Evolutionary conservation across 2,329 filamentous ascomycete genomes (phyloP).

Genomic region (Sordariomycetes sp.): DNA sequence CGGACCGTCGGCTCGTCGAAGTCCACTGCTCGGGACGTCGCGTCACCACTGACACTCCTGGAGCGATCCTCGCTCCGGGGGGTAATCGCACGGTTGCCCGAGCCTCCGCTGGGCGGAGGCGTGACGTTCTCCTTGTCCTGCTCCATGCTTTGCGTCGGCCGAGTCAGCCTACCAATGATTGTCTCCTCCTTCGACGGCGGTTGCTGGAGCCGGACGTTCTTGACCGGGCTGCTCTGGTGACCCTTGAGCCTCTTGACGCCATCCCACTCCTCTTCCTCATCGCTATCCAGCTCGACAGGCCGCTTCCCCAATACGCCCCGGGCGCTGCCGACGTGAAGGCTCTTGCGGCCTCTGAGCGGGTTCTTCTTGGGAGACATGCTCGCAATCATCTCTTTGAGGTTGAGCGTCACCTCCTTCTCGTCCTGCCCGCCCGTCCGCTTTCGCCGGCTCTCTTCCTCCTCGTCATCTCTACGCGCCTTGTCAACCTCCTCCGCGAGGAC

Average conservation of each 20-base stretch:
- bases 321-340: constrained; percentile 62
- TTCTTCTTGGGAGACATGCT: constrained; percentile 67
- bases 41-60: constrained; percentile 32
- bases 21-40: constrained; percentile 28
- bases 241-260: constrained; percentile 57
- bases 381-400: constrained; percentile 64
- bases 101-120: neutral
- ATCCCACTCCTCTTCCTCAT: constrained; percentile 38
- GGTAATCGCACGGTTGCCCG: constrained; percentile 31
- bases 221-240: constrained; percentile 64
- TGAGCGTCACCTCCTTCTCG: constrained; percentile 43
- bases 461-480: constrained; percentile 42
- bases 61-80: constrained; percentile 43
- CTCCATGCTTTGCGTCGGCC: constrained; percentile 33
- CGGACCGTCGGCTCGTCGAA: constrained; percentile 26
- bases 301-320: constrained; percentile 62
- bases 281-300: constrained; percentile 55
- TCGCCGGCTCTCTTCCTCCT: constrained; percentile 46
- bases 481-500: constrained; percentile 51
- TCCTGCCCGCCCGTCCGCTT: constrained; percentile 25
- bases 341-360: constrained; percentile 54
- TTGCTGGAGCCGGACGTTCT: constrained; percentile 56
- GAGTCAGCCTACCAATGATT: constrained; percentile 43
- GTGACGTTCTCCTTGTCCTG: constrained; percentile 22
- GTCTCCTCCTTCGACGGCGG: constrained; percentile 56